Base-by-base conservation (phyloP, 345 rosid genomes). In the Nephelium lappaceum region DNA sequence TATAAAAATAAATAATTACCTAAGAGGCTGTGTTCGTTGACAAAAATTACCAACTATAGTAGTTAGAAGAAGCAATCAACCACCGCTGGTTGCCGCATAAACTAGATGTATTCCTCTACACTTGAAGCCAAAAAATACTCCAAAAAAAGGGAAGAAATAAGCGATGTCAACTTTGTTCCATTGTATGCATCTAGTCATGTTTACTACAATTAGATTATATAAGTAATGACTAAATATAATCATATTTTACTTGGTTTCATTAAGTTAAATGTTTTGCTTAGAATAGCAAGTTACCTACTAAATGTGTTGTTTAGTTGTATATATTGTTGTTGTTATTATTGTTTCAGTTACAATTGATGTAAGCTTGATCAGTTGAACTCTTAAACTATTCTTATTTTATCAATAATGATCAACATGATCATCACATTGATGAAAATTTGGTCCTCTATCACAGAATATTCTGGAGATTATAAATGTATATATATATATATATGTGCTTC, bases 51-150 rank as follows among this genome's bases (percentile, higher is more conserved):
- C 3, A 49, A 76, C 53, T 23, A 23, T 6, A 53, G 74, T 77
- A 38, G 42, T 23, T 67, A 57, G 25, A 69, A 64, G 75, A 49
- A 8, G 62, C 51, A 45, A 47, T 49, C 71, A 63, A 41, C 5
- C 4, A 8, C 15, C n/a, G 43, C 47, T 25, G 45, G 49, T 70
- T 63, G 76, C 83, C 61, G 76, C 79, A 64, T 80, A 62, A 58
- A 67, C 69, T 58, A 61, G 24, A 27, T 0, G 10, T 55, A 53
- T 49, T 53, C 24, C 3, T 3, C 7, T n/a, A 18, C 4, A 3
- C 11, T 15, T 25, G 1, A 51, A 47, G 25, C 21, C 11, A 49
- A 25, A 24, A 8, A 71, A 60, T 24, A 16, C n/a, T 5, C 57
- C 9, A 57, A 21, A 58, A 15, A 71, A 49, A 24, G 24, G 10